Evolutionary conservation across 495 filamentous ascomycete species (phyloP), one percentile per base, ranked within the genome.

Genomic region (Penicillium egyptiacum): DNA sequence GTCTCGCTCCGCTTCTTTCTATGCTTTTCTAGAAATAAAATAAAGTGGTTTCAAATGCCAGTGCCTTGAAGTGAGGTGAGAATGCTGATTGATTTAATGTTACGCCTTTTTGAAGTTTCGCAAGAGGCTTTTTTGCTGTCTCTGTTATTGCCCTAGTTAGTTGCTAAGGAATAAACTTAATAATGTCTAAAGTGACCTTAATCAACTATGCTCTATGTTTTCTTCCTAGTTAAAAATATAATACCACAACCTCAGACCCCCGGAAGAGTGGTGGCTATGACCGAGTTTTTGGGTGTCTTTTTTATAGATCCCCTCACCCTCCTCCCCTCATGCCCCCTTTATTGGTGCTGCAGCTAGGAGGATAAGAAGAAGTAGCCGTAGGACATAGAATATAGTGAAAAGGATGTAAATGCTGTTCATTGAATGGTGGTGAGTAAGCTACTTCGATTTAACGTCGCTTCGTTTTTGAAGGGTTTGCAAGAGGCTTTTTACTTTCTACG

Each of bases 1-100:
- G 19, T 5, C n/a, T 10, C 33, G 17, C 50, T 20, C 50, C 50
- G 50, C 37, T 40, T 31, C 26, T 53, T 53, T 53, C 50, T 40
- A 42, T 31, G 23, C 11, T 20, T 53, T 53, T 53, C 50, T 43
- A 11, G 50, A 53, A 53, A 4, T 10, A 17, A 22, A 28, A 42
- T 31, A 28, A 11, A 10, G n/a, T 43, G 10, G 1, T 8, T 3
- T 53, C 10, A 8, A n/a, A 43, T 14, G 23, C 5, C 30, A 19
- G 10, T 35, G 47, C 14, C 1, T 30, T 11, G 5, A 17, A 22
- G 26, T 47, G 25, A 16, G 25, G n/a, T 33, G n/a, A 33, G 8
- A 16, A 11, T 10, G 14, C 8, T 20, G 20, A 12, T 50, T 50
- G 30, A 45, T 14, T 12, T 17, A 37, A 9, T n/a, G 8, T 19